Conservation (phyloP, 306 rosid genomes). For the Acacia melanoxylon region DNA sequence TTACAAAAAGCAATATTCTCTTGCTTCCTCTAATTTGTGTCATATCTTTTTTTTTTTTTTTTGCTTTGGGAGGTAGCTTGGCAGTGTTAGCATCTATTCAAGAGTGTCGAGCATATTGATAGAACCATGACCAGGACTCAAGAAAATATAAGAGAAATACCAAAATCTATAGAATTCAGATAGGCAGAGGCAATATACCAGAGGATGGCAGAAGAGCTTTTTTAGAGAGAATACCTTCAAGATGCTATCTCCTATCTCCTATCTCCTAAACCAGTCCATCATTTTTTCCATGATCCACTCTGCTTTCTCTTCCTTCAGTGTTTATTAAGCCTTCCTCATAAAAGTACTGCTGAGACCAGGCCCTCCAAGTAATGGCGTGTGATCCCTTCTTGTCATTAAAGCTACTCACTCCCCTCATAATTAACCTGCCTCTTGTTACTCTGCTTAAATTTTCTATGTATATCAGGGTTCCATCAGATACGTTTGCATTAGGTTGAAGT, state of each 20-base stretch:
- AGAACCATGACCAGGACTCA: background rate
- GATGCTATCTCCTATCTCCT: background rate
- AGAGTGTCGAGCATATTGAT: background rate
- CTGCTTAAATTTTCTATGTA: background rate
- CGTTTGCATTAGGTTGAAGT: background rate
- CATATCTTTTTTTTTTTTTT: background rate
- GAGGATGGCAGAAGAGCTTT: background rate
- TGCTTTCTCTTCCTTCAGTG: background rate
- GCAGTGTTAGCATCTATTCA: background rate
- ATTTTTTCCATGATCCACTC: background rate
- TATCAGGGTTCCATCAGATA: background rate
- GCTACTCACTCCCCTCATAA: background rate
- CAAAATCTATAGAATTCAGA: background rate
- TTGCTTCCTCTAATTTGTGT: background rate
- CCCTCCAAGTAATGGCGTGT: background rate
- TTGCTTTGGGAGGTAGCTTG: background rate
- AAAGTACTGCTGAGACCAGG: background rate
- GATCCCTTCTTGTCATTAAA: background rate
- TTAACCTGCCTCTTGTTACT: background rate
- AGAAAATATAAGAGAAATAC: background rate
- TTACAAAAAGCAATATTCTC: background rate
- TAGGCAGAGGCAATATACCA: background rate
- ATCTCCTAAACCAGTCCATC: background rate
- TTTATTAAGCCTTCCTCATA: background rate
- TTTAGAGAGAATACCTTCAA: background rate